A percentile compares a stretch with the other conserved stretches of the same genome.
Evolutionary conservation across 805 yeast genomes (phyloP).

Genomic region (Candida glaebosa): DNA sequence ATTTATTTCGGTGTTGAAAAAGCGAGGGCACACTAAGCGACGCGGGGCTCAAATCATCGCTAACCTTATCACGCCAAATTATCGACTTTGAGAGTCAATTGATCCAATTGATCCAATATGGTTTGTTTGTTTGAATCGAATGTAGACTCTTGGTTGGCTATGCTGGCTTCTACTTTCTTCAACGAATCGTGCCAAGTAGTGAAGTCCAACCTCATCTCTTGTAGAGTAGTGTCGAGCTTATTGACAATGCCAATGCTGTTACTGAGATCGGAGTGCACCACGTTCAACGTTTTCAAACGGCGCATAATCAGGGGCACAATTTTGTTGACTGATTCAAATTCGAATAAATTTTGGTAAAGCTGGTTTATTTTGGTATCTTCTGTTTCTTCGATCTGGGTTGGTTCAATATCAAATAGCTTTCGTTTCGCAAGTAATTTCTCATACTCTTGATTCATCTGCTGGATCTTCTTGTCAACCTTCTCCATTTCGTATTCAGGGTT

Average conservation of each 20-base stretch:
- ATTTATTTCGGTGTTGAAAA: not conserved
- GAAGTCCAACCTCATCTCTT: conserved; percentile 23
- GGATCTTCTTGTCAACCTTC: not conserved
- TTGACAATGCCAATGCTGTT: conserved; percentile 21
- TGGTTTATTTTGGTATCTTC: conserved; percentile 19
- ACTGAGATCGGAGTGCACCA: conserved; percentile 30
- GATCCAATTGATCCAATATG: not conserved
- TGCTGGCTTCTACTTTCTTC: conserved; percentile 16
- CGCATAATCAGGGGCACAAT: conserved; percentile 22
- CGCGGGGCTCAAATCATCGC: no score
- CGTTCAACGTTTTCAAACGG: conserved; percentile 30
- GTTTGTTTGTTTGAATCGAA: conserved; percentile 14
- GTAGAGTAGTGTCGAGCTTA: conserved; percentile 25
- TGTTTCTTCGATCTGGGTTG: conserved; percentile 4
- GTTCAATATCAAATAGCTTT: conserved; percentile 3
- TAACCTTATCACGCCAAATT: not conserved
- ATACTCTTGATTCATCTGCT: not conserved
- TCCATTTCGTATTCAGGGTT: conserved; percentile 1
- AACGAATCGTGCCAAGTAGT: conserved; percentile 28
- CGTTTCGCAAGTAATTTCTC: not conserved
- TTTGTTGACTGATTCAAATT: conserved; percentile 19
- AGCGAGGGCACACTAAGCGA: no score
- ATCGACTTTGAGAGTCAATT: not conserved
- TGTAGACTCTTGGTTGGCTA: conserved; percentile 19
- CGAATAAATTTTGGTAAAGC: conserved; percentile 22